Conservation (phyloP, 129 eudicot species). For the Smallanthus sonchifolius region DNA sequence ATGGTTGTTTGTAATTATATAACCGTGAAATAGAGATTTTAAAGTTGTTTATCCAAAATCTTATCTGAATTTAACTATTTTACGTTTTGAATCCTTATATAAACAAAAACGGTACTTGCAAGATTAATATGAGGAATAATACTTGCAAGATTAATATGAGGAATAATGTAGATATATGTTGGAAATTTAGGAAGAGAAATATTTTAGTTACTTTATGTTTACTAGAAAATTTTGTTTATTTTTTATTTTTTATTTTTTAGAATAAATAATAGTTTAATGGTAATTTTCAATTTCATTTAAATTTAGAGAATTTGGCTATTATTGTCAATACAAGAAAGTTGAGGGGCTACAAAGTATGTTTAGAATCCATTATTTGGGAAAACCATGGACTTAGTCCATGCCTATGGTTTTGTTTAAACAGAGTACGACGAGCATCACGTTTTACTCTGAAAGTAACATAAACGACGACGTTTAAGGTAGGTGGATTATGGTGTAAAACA, state of each 20-base stretch:
- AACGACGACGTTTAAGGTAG: background rate
- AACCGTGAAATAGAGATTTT: too few species aligned
- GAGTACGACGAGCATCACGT: background rate
- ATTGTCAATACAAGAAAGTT: conserved; percentile 7
- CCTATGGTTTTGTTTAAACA: conserved; percentile 21
- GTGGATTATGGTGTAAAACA: conserved; percentile 6
- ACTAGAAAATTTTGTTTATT: background rate
- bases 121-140: background rate
- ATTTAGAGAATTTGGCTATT: background rate
- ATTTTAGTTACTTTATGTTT: background rate
- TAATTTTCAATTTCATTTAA: background rate
- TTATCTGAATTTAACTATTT: too few species aligned
- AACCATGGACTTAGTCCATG: conserved; percentile 26
- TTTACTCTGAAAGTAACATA: background rate
- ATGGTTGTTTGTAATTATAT: too few species aligned
- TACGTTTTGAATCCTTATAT: too few species aligned
- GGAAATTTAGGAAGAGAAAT: background rate
- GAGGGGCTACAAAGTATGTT: conserved; percentile 5
- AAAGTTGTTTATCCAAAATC: too few species aligned
- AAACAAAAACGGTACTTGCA: too few species aligned
- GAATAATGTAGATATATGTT: background rate
- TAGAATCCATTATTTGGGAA: background rate
- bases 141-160: background rate
- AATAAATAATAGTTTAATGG: background rate
- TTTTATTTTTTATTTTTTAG: background rate